These are phyloP conservation scores for Drosera spatulata DNA, from an alignment of 179 eudicot genomes.

Conservation along the genomic window DNA sequence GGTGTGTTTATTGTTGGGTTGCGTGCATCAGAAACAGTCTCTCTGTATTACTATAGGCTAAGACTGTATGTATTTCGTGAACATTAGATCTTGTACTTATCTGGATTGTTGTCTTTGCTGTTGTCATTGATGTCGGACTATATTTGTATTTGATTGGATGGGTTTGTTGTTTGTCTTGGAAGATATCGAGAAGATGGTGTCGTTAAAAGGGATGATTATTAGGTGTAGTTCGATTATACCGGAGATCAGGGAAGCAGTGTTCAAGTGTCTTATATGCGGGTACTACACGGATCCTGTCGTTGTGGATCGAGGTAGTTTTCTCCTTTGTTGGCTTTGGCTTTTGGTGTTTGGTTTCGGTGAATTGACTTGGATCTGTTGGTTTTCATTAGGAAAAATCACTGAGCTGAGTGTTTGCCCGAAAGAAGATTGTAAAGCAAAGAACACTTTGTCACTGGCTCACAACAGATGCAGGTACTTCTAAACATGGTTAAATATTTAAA, in stretches of 20 bases:
- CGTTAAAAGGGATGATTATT: slow-evolving; percentile 91
- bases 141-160: too few species aligned
- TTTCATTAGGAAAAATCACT: slow-evolving; percentile 57
- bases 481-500: neutral
- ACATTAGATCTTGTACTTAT: neutral
- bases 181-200: slow-evolving; percentile 98
- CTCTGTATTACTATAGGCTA: too few species aligned
- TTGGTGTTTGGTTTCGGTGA: neutral
- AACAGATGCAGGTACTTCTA: slow-evolving; percentile 78
- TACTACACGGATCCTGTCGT: slow-evolving; percentile 68
- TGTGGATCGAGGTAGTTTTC: slow-evolving; percentile 74
- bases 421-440: slow-evolving; percentile 77
- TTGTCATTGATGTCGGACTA: too few species aligned
- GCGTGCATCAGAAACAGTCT: too few species aligned
- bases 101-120: too few species aligned
- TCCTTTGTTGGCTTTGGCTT: neutral
- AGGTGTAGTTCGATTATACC: slow-evolving; percentile 89
- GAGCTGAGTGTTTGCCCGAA: slow-evolving; percentile 73
- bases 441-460: slow-evolving; percentile 90
- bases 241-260: slow-evolving; percentile 88
- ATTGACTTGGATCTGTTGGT: slow-evolving; percentile 2
- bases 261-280: slow-evolving; percentile 93
- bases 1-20: too few species aligned
- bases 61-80: neutral
- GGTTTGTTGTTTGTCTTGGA: slow-evolving; percentile 4